Evolutionary conservation across 805 yeast genomes (phyloP), one percentile per base, ranked within the genome.

Genomic region (Metschnikowia borealis): DNA sequence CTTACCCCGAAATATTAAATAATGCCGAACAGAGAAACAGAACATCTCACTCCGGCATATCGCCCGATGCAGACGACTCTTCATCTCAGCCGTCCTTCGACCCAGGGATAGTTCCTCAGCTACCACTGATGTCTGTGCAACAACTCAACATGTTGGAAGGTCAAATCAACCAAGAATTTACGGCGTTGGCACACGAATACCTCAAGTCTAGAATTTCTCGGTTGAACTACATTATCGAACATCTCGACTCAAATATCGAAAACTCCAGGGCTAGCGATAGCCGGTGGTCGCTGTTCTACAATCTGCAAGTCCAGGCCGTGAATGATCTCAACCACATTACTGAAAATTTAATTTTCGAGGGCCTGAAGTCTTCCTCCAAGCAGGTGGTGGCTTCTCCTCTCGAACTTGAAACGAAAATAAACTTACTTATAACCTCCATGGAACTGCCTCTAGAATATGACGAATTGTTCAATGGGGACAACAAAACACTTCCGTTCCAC

Each of bases 401-500:
- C 6, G 70, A 68, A 33, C 65, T 64, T 47, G 72, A 71, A 47
- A 57, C 59, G 7, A 73, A 69, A 51, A 56, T 73, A 10, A 39
- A 54, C 5, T 69, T 62, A 31, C 54, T 73, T 8, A 55, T 68
- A 32, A 52, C 58, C 7, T 64, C 64, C 38, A 51, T 69, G 5
- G 70, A 68, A 47, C 64, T 68, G 55, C 77, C 77, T 1, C 55
- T 68, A 21, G 63, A 58, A 11, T 57, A 70, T 38, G 77, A 73
- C 47, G 60, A 58, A 6, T 55, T 60, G 10, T 57, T 71, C 33
- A 49, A 47, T 6, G 51, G 54, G 18, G 51, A 52, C 8, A 44
- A 51, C 31, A 52, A 48, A 34, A 48, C 51, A 18, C 56, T 64
- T 26, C 69, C 68, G 31, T 65, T 63, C 48, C 52, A 55, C 14